phyloP scores from a whole-genome alignment of 768 basidiomycete genomes.

The Trametes cinnabarina region DNA sequence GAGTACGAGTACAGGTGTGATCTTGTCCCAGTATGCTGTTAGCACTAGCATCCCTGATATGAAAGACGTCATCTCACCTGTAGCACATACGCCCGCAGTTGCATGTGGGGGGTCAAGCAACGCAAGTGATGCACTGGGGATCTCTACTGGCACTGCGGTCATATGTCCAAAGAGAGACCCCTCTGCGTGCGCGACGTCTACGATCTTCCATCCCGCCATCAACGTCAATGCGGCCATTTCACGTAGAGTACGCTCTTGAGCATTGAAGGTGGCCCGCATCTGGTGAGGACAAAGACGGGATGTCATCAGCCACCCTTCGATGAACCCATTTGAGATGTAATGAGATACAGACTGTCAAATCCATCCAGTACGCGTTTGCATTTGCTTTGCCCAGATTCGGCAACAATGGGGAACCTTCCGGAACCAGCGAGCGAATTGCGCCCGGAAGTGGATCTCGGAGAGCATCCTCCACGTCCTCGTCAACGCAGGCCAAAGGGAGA shows the following conservation, averaged over 20 bases:
- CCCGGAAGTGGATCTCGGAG: constrained; percentile 37
- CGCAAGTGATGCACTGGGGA: constrained; percentile 37
- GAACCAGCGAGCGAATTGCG: constrained; percentile 51
- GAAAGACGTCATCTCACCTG: constrained; percentile 5
- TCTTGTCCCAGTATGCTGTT: not conserved
- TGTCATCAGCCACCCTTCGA: constrained; percentile 52
- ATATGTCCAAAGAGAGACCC: constrained; percentile 73
- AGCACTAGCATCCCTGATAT: not conserved
- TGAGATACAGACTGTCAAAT: constrained; percentile 50
- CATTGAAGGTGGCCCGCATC: constrained; percentile 72
- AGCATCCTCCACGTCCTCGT: constrained; percentile 33
- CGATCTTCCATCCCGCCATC: constrained; percentile 69
- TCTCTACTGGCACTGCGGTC: constrained; percentile 57
- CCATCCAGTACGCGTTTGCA: constrained; percentile 69
- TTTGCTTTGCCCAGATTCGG: constrained; percentile 73
- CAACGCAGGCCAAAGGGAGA: constrained; percentile 66
- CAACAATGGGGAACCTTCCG: constrained; percentile 59
- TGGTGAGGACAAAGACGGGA: constrained; percentile 48
- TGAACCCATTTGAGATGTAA: not conserved
- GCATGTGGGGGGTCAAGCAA: constrained; percentile 12
- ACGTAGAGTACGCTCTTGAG: constrained; percentile 67
- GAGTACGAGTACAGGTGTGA: not conserved
- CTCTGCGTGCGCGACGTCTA: constrained; percentile 55
- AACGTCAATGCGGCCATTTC: constrained; percentile 55
- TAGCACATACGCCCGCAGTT: not conserved